Conservation (phyloP, 177 flowering plant genomes). For the Vitis hybrid region DNA sequence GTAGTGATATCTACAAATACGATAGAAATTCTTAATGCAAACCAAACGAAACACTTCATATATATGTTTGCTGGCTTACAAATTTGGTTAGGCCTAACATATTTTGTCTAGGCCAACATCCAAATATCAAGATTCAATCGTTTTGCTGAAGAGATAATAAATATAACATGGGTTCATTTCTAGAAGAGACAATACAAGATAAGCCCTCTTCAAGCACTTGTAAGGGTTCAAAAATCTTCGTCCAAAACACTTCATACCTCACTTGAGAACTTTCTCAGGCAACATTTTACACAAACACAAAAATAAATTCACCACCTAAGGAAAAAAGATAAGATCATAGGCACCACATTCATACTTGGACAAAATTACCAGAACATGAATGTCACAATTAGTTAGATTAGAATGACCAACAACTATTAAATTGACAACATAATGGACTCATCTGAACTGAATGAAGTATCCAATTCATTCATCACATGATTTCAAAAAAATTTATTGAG, state of each 20-base stretch:
- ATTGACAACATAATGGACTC: background rate
- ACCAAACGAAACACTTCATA: slow-evolving; percentile 1
- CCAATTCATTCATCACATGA: background rate
- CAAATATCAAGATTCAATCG: background rate
- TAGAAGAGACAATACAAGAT: too few species aligned
- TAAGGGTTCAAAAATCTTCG: too few species aligned
- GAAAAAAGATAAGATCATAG: too few species aligned
- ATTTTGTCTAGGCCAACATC: background rate
- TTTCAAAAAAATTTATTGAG: background rate
- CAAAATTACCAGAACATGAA: too few species aligned
- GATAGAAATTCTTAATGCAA: background rate
- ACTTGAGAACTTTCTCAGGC: too few species aligned
- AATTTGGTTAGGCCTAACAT: background rate
- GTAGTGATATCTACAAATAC: slow-evolving; percentile 64
- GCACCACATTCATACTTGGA: too few species aligned
- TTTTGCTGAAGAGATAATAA: background rate
- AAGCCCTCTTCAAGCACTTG: too few species aligned
- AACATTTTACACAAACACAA: too few species aligned
- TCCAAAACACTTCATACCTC: too few species aligned
- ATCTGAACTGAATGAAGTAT: background rate
- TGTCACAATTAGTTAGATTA: too few species aligned
- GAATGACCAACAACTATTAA: background rate
- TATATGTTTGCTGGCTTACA: background rate
- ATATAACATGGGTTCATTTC: background rate
- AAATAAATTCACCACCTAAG: too few species aligned